Evolutionary conservation across 106 monocot species (phyloP), one percentile per base, ranked within the genome.

Genomic region (Dendrobium catenatum): DNA sequence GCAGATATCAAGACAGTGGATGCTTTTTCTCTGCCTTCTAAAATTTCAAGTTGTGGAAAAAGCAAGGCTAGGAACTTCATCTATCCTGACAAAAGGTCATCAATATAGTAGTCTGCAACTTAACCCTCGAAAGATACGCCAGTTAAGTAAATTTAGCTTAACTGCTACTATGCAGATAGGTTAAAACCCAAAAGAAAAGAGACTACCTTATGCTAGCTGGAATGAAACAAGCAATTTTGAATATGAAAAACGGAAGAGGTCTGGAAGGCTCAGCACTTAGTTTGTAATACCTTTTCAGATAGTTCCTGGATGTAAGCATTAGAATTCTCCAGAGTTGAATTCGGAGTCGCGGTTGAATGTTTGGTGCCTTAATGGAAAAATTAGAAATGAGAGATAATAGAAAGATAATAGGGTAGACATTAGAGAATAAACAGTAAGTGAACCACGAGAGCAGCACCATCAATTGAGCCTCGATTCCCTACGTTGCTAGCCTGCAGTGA

Each of bases 401-500:
- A 76, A 49, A 49, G 31, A 70, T 26, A 26, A 19, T 33, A 68
- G 55, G 29, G 29, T 73, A 44, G 16, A 42, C 37, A 42, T 26
- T 26, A 26, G 26, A 26, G 26, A 26, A 73, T 8, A 8, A 5
- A 64, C 1, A 9, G 58, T 8, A 79, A 78, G 33, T 41, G 74
- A 44, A 43, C 15, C 19, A 72, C n/a, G 31, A 74, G 15, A 74
- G 2, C n/a, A 76, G 61, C 78, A 82, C 78, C 87, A 73, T 94
- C 92, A 40, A 83, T 73, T 77, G 90, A 85, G 73, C 40, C 68
- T 29, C 79, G 87, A 73, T 84, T 83, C 41, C 80, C 19, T 19
- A 82, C 77, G 55, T 77, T 90, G 70, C 87, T 94, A 51, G 83
- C 55, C 81, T 88, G 89, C 43, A 94, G 77, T 66, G 96, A 90